Evolutionary conservation across 2,329 filamentous ascomycete species (phyloP).

Genomic region (Aspergillus eucalypticola): DNA sequence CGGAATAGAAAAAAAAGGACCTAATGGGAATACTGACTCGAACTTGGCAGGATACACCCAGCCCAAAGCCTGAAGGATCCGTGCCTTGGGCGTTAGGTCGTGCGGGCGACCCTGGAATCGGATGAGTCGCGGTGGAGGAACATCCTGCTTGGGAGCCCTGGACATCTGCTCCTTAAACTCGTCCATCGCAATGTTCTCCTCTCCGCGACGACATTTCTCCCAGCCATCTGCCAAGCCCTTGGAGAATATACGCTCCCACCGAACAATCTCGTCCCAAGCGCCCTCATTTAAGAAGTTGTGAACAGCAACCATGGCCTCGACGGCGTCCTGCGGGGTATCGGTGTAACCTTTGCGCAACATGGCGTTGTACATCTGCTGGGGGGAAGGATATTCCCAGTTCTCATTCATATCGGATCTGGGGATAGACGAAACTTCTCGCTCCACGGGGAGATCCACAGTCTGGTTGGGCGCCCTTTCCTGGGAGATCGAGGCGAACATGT

Average conservation of each 20-base stretch:
- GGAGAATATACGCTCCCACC: slow-evolving; percentile 86
- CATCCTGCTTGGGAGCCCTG: slow-evolving; percentile 30
- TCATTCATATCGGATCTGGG: slow-evolving; percentile 73
- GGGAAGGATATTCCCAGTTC: slow-evolving; percentile 97
- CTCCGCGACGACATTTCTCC: slow-evolving; percentile 71
- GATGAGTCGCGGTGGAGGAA: slow-evolving; percentile 68
- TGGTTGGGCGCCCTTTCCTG: slow-evolving; percentile 77
- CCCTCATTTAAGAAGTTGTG: slow-evolving; percentile 99
- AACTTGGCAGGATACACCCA: slow-evolving; percentile 78
- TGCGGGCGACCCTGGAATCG: slow-evolving; percentile 87
- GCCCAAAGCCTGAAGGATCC: slow-evolving; percentile 77
- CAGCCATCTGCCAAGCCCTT: slow-evolving; percentile 71
- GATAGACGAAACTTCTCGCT: slow-evolving; percentile 83
- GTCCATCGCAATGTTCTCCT: slow-evolving; percentile 62
- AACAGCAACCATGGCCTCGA: slow-evolving; percentile 95
- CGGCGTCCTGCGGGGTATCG: slow-evolving; percentile 88
- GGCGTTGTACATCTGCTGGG: slow-evolving; percentile 99
- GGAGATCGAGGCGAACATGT: slow-evolving; percentile 87
- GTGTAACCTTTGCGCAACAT: slow-evolving; percentile 94
- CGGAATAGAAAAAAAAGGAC: neutral
- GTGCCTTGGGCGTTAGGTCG: slow-evolving; percentile 88
- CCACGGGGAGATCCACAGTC: slow-evolving; percentile 70
- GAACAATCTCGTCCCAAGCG: slow-evolving; percentile 91
- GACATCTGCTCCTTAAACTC: slow-evolving; percentile 53
- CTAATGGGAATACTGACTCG: slow-evolving; percentile 54